These are phyloP conservation scores for Cylindrotheca fusiformis DNA, from an alignment of 108 stramenopile species.

Conservation along the genomic window DNA sequence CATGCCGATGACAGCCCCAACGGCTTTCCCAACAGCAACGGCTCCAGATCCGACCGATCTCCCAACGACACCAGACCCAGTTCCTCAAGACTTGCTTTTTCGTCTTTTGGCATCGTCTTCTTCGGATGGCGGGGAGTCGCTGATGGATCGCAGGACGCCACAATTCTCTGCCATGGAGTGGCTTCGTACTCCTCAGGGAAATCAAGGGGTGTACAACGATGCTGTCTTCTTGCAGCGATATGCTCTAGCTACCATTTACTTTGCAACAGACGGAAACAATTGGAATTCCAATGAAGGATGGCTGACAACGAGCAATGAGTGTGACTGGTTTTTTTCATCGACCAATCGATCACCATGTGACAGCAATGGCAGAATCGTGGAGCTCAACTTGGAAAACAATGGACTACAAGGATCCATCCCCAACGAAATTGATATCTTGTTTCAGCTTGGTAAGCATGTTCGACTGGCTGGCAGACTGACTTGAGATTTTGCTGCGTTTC, in stretches of 20 bases:
- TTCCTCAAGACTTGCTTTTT: not conserved
- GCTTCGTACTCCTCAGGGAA: slow-evolving; percentile 22
- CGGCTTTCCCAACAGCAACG: too few species aligned
- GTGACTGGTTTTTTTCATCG: slow-evolving; percentile 18
- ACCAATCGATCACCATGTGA: slow-evolving; percentile 33
- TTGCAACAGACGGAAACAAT: slow-evolving; percentile 18
- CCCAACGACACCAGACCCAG: not conserved
- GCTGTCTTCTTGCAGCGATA: slow-evolving; percentile 28
- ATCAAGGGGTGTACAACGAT: slow-evolving; percentile 23
- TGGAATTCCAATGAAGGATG: slow-evolving; percentile 23
- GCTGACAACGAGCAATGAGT: slow-evolving; percentile 22
- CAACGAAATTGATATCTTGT: slow-evolving; percentile 18
- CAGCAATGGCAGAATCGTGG: slow-evolving; percentile 4
- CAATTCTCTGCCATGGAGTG: slow-evolving; percentile 46
- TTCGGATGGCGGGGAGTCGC: slow-evolving; percentile 8
- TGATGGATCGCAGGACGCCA: slow-evolving; percentile 30
- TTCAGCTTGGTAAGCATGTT: not conserved
- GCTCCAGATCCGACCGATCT: not conserved
- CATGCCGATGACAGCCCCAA: too few species aligned
- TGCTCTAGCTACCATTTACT: slow-evolving; percentile 28
- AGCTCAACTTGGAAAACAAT: slow-evolving; percentile 7
- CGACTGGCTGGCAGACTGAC: not conserved
- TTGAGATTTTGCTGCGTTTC: slow-evolving; percentile 15
- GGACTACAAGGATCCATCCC: slow-evolving; percentile 23
- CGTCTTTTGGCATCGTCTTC: slow-evolving; percentile 2